These are phyloP conservation scores for Pistacia atlantica DNA, from an alignment of 345 rosid genomes.

Conservation along the genomic window DNA sequence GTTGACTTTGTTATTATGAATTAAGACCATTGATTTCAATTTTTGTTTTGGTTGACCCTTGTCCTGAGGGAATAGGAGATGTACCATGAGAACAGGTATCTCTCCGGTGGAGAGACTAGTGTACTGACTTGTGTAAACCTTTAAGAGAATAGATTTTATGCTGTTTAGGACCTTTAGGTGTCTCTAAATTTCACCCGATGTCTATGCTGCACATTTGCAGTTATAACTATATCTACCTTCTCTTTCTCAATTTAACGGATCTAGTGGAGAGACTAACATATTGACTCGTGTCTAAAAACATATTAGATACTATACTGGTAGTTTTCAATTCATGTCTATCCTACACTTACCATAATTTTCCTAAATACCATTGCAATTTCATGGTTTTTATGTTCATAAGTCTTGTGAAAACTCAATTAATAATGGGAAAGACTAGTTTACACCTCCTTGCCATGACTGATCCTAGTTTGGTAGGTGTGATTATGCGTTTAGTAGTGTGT, in stretches of 20 bases:
- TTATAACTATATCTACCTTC: not conserved
- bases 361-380: not conserved
- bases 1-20: not conserved
- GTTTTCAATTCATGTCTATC: not conserved
- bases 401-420: not conserved
- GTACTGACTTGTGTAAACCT: not conserved
- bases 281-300: not conserved
- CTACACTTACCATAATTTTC: not conserved
- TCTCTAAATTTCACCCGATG: not conserved
- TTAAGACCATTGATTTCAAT: not conserved
- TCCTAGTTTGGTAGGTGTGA: not conserved
- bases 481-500: not conserved
- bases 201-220: not conserved
- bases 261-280: not conserved
- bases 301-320: too few relatives aligned
- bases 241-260: too few relatives aligned
- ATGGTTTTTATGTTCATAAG: not conserved
- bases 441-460: not conserved
- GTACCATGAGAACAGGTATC: not conserved
- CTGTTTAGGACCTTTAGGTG: too few relatives aligned
- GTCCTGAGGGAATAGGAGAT: not conserved
- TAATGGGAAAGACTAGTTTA: not conserved
- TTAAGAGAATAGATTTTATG: not conserved
- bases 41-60: conserved; percentile 1
- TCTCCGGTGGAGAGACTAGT: not conserved